Conservation (phyloP, 192 early-diverging fungal species). For the Entomortierella chlamydospora region DNA sequence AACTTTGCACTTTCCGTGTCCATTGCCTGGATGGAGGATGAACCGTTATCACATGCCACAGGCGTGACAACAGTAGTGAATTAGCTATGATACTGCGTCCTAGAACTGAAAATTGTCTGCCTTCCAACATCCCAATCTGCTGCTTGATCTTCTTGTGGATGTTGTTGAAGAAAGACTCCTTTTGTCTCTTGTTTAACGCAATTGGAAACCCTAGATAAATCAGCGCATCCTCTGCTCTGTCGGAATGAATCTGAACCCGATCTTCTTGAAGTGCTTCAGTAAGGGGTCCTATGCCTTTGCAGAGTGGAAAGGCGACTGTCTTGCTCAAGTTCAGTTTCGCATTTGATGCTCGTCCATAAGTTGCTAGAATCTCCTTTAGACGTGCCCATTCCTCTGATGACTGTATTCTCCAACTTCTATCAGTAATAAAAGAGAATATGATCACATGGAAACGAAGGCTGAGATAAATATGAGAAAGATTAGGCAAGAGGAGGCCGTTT, state of each 20-base stretch:
- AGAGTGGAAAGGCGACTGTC: constrained; percentile 25
- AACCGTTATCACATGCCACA: constrained; percentile 10
- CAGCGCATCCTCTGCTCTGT: neutral
- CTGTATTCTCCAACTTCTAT: too few species aligned
- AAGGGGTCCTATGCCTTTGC: neutral
- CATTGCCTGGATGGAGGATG: neutral
- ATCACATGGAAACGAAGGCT: neutral
- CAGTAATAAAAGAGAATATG: too few species aligned
- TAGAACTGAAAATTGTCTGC: neutral
- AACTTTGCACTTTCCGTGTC: neutral
- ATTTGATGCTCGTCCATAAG: constrained; percentile 30
- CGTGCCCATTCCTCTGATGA: constrained; percentile 2
- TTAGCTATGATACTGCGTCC: constrained; percentile 1
- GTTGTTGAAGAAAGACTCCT: constrained; percentile 3
- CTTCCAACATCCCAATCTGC: neutral
- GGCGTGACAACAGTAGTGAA: constrained; percentile 1
- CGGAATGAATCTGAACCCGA: neutral
- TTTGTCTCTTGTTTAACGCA: neutral
- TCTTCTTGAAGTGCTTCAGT: constrained; percentile 3
- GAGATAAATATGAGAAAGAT: neutral
- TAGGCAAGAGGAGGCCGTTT: too few species aligned
- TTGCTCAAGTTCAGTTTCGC: constrained; percentile 35
- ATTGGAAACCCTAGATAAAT: constrained; percentile 11
- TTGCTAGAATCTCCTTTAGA: neutral
- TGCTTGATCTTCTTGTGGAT: constrained; percentile 13